Conservation (phyloP, 352 stramenopile species). For the Globisporangium megalacanthum region DNA sequence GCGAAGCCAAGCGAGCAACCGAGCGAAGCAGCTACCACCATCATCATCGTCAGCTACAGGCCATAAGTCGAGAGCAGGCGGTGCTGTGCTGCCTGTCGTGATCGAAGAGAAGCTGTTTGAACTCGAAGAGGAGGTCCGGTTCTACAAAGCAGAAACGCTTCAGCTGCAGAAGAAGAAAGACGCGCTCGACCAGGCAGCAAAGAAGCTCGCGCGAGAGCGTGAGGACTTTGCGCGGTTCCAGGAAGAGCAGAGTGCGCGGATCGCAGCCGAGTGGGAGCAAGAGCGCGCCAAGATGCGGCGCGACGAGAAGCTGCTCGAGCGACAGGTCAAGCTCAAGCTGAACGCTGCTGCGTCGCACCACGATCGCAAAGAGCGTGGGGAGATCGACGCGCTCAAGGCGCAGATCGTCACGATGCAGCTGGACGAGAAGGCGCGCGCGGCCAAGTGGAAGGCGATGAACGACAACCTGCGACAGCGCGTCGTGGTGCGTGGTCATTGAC, state of each 20-base stretch:
- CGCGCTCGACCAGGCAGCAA: slow-evolving; percentile 54
- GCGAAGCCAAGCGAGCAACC: neutral
- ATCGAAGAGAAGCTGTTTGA: slow-evolving; percentile 82
- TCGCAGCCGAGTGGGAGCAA: slow-evolving; percentile 65
- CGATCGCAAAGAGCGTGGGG: slow-evolving; percentile 52
- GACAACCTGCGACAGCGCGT: slow-evolving; percentile 66
- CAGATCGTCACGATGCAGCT: slow-evolving; percentile 81
- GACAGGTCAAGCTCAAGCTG: slow-evolving; percentile 68
- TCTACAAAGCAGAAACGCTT: slow-evolving; percentile 80
- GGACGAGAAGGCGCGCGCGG: slow-evolving; percentile 45
- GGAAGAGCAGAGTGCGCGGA: slow-evolving; percentile 42
- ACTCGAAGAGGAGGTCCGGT: slow-evolving; percentile 80
- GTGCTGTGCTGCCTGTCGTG: slow-evolving; percentile 40
- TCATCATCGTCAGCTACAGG: neutral
- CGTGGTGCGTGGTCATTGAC: slow-evolving; percentile 24
- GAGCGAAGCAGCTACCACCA: no score
- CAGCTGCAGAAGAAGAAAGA: slow-evolving; percentile 71
- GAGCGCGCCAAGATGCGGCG: slow-evolving; percentile 73
- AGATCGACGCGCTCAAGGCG: slow-evolving; percentile 74
- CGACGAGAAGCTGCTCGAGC: slow-evolving; percentile 58
- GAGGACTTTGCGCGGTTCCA: slow-evolving; percentile 45
- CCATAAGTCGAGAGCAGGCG: neutral
- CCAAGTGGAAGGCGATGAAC: slow-evolving; percentile 62
- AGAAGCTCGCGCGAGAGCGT: slow-evolving; percentile 46
- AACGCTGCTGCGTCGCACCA: slow-evolving; percentile 45